Base-by-base conservation (phyloP, 116 monocot genomes). In the Posidonia oceanica region DNA sequence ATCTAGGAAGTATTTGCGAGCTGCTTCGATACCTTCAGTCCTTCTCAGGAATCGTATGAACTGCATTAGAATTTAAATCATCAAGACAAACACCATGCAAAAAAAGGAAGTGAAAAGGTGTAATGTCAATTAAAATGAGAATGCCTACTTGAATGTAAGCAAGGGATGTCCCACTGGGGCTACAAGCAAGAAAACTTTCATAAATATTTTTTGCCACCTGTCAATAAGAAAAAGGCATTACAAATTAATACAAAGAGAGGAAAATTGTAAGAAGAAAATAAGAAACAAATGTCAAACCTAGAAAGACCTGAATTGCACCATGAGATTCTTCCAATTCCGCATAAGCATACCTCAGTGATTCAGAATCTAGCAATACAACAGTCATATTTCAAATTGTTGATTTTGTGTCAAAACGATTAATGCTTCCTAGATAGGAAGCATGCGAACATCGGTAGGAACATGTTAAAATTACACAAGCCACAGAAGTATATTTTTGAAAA, bases 21-120 rank as follows among this genome's bases (percentile, higher is more conserved):
- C 98, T 37, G 93, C 85, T 85, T 98, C 98, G 56, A 83, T 55
- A 2, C 98, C 98, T 93, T 98, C 98, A 54, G 82, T 93, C 84
- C 98, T 98, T 80, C 90, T 85, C 70, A 98, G 68, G 79, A 98
- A 98, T 41, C 89, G 81, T 71, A 93, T 82, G 62, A 82, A 98
- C 98, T 98, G 73, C 61, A 83, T 75, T 71, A 58, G 18, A 78
- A 15, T 69, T 42, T 14, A 51, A 67, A 29, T 60, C 42, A 17
- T 75, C 14, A 74, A 52, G 54, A 38, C 66, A 65, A 58, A n/a
- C n/a, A n/a, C n/a, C n/a, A n/a, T n/a, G 44, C 5, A 14, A 70
- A 10, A 40, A 68, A 54, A 75, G 23, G 6, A 57, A 59, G 51
- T 7, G 15, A 2, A 67, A 40, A 48, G 12, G 21, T 54, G 18